Evolutionary conservation across 2,329 filamentous ascomycete species (phyloP).

Genomic region (Cordyceps pruinosa): DNA sequence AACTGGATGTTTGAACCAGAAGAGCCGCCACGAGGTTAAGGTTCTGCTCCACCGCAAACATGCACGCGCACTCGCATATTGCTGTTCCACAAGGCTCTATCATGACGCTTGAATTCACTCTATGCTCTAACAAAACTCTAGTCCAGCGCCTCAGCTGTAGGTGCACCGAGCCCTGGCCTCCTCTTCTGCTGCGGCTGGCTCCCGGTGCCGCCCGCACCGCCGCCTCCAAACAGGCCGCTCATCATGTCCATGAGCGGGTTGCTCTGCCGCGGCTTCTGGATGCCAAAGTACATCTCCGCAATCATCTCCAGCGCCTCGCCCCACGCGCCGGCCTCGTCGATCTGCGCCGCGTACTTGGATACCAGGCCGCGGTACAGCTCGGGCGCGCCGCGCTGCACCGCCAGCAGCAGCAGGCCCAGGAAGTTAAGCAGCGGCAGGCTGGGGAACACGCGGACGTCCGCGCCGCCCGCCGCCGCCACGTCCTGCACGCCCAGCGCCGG

Average conservation of each 20-base stretch:
- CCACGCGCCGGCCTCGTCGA: slow-evolving; percentile 68
- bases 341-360: slow-evolving; percentile 70
- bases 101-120: slow-evolving; percentile 11
- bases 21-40: slow-evolving; percentile 36
- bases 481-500: slow-evolving; percentile 65
- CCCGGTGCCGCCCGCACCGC: slow-evolving; percentile 46
- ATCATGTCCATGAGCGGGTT: slow-evolving; percentile 98
- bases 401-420: slow-evolving; percentile 73
- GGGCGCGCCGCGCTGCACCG: slow-evolving; percentile 69
- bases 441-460: slow-evolving; percentile 75
- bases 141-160: slow-evolving; percentile 52
- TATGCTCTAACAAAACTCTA: slow-evolving; percentile 28
- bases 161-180: slow-evolving; percentile 36
- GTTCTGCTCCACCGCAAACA: slow-evolving; percentile 11
- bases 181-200: slow-evolving; percentile 27
- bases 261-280: slow-evolving; percentile 78
- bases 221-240: slow-evolving; percentile 85
- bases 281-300: slow-evolving; percentile 94
- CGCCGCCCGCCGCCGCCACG: slow-evolving; percentile 60
- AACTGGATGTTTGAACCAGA: slow-evolving; percentile 87
- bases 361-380: slow-evolving; percentile 78
- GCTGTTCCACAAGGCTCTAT: not conserved
- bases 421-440: slow-evolving; percentile 94
- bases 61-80: not conserved
- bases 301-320: slow-evolving; percentile 76